Base-by-base conservation (phyloP, 1,139 yeast species). In the Debaryomycetaceae sp. region DNA sequence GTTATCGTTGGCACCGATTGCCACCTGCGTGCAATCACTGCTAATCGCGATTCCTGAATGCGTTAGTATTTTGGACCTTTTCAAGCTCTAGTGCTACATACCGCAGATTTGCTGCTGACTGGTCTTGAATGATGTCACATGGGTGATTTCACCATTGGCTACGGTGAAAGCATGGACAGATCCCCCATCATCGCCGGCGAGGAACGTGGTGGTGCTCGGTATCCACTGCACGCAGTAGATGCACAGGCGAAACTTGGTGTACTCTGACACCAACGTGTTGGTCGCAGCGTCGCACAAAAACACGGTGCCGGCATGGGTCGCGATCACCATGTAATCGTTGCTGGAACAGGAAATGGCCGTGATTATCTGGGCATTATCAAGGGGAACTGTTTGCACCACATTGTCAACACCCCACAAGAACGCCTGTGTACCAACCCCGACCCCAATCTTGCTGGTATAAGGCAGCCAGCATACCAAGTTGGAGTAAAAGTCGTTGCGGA, bases 401-500 rank as follows among this genome's bases (percentile, higher is more conserved):
- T 55, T 51, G 11, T 51, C 55, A 23, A 68, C 70, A 5, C 71
- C 64, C 95, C 95, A 86, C 20, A 77, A 45, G 45, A 72, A 81
- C 0, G 75, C 79, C 5, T 65, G 58, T 2, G 57, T 45, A 0
- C 75, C 77, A 23, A 85, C 53, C 0, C 90, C 96, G 1, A 85
- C 87, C 0, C 79, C 80, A 0, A 85, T 58, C 20, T 60, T 60
- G 16, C 65, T 65, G 1, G 72, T 53, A 16, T 45, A 45, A 3
- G 50, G 48, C 0, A 87, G 75, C 94, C 95, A 85, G 8, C 87
- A 70, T 0, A 85, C 69, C 28, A 81, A 57, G 43, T 82, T 81
- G 1, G 85, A 68, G 51, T 86, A 86, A 47, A 77, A 86, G 48
- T 86, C 95, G 45, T 83, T 79, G 34, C 80, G 59, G 30, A 86